Evolutionary conservation across 495 filamentous ascomycete species (phyloP).

Genomic region (Neurospora discreta): DNA sequence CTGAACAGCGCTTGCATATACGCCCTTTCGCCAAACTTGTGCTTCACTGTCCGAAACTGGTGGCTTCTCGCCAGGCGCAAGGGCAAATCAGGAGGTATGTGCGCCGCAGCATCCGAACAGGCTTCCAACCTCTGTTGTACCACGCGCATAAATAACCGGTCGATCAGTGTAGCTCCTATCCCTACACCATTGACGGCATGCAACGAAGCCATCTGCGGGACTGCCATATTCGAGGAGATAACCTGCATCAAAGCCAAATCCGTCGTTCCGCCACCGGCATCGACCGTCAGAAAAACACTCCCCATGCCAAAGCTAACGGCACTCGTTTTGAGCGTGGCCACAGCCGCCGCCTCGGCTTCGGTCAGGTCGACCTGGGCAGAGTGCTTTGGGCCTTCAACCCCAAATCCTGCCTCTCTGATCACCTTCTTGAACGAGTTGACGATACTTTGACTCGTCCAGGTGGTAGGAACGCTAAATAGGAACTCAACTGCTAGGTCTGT

Average conservation of each 20-base stretch:
- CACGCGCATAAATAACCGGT: conserved; percentile 21
- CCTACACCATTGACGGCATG: conserved; percentile 28
- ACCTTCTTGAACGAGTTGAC: conserved; percentile 45
- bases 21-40: conserved; percentile 28
- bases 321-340: conserved; percentile 29
- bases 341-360: conserved; percentile 58
- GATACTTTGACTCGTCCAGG: conserved; percentile 48
- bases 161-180: conserved; percentile 28
- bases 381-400: conserved; percentile 31
- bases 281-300: conserved; percentile 23
- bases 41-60: conserved; percentile 24
- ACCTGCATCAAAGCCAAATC: conserved; percentile 30
- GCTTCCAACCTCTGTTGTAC: conserved; percentile 16
- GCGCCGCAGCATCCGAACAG: conserved; percentile 12
- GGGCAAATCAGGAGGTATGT: conserved; percentile 19
- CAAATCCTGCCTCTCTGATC: conserved; percentile 41
- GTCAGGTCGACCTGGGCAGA: conserved; percentile 50
- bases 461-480: conserved; percentile 57
- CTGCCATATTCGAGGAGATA: conserved; percentile 10
- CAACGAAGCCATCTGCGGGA: conserved; percentile 24
- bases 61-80: conserved; percentile 20
- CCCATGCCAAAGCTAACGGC: conserved; percentile 19
- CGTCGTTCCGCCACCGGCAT: conserved; percentile 29
- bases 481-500: conserved; percentile 44
- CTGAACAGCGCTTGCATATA: conserved; percentile 26